Conservation (phyloP, 163 green algal species). For the Chloroidium sp. region DNA sequence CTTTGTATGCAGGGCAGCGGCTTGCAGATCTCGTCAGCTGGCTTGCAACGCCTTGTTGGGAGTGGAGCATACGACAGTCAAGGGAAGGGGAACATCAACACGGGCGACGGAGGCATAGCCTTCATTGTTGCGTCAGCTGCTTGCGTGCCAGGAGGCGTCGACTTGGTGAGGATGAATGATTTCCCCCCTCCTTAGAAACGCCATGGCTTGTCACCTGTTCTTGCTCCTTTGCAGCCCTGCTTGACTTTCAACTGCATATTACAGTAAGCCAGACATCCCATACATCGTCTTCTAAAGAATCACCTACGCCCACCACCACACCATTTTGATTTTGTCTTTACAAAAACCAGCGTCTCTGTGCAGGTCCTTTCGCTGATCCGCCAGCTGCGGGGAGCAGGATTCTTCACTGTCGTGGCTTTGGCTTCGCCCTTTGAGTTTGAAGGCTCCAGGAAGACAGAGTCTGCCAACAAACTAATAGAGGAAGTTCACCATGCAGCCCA, state of each 20-base stretch:
- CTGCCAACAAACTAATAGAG: slow-evolving; percentile 47
- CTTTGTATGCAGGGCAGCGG: no score
- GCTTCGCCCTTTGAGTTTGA: slow-evolving; percentile 71
- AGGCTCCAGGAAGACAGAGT: slow-evolving; percentile 45
- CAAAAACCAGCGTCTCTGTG: not conserved
- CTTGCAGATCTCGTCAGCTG: no score
- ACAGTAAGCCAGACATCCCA: not conserved
- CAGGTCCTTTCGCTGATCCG: slow-evolving; percentile 49
- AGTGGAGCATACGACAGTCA: not conserved
- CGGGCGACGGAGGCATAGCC: slow-evolving; percentile 31
- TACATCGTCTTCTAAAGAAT: not conserved
- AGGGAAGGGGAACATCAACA: not conserved
- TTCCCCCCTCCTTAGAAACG: not conserved
- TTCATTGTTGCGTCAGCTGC: slow-evolving; percentile 52
- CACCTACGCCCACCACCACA: not conserved
- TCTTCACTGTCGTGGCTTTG: slow-evolving; percentile 65
- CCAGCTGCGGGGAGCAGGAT: slow-evolving; percentile 49
- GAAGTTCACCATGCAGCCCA: slow-evolving; percentile 51
- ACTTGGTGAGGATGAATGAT: slow-evolving; percentile 17
- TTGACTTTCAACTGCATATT: not conserved
- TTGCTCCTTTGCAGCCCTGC: not conserved
- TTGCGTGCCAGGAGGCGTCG: slow-evolving; percentile 36
- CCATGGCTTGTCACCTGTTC: not conserved
- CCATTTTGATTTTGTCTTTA: not conserved
- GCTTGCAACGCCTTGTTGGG: not conserved